These are phyloP conservation scores for Pyrus hybrid DNA, from an alignment of 331 rosid genomes.

Conservation along the genomic window DNA sequence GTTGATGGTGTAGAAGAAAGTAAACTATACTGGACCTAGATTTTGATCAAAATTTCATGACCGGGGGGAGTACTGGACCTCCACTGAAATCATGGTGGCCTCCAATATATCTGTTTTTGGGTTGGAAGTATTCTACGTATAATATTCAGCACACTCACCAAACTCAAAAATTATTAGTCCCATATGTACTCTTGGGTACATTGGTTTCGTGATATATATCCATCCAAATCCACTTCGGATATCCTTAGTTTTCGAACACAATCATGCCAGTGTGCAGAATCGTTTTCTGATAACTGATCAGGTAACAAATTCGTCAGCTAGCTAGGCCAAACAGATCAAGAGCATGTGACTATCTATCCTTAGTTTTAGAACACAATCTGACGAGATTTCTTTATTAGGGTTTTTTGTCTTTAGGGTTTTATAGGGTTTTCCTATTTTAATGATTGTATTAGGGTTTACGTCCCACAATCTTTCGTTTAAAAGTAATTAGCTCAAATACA, in stretches of 20 bases:
- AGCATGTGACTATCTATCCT: background rate
- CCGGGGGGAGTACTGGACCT: conserved; percentile 3
- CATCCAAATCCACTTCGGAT: background rate
- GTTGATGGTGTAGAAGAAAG: conserved; percentile 36
- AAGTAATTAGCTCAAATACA: background rate
- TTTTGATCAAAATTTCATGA: background rate
- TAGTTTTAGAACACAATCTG: background rate
- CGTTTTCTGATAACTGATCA: background rate
- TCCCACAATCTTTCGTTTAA: background rate
- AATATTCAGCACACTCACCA: background rate
- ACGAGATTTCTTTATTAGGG: background rate
- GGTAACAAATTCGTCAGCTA: background rate
- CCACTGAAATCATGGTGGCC: conserved; percentile 26
- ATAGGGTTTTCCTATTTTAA: background rate
- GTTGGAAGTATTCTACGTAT: conserved; percentile 8
- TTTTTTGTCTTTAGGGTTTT: background rate
- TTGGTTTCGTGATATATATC: background rate
- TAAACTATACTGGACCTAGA: conserved; percentile 7
- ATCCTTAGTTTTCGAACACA: background rate
- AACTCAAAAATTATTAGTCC: background rate
- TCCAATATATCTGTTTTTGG: conserved; percentile 8
- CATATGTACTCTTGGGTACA: too few relatives aligned
- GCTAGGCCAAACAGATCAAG: background rate
- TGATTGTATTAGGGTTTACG: background rate
- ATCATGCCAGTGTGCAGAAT: background rate